Evolutionary conservation across 495 filamentous ascomycete species (phyloP).

Genomic region (Penicillium dipodomyicola): DNA sequence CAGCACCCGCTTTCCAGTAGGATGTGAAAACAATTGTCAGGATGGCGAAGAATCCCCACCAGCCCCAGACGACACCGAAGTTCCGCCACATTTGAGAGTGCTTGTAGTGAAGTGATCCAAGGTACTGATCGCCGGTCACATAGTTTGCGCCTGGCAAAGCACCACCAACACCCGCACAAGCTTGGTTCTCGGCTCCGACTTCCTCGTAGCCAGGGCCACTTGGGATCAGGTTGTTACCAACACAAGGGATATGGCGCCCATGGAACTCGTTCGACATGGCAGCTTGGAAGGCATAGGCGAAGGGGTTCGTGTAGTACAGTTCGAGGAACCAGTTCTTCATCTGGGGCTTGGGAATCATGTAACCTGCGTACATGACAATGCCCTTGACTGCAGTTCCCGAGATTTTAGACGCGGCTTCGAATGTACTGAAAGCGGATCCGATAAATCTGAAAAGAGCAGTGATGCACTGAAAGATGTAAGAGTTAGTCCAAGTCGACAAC

Average conservation of each 20-base stretch:
- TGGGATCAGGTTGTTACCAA: slow-evolving; percentile 46
- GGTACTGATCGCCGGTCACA: slow-evolving; percentile 48
- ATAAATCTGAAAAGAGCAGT: slow-evolving; percentile 51
- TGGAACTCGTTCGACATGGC: slow-evolving; percentile 66
- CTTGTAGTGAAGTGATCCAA: slow-evolving; percentile 48
- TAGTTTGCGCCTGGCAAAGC: slow-evolving; percentile 41
- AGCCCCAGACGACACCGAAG: slow-evolving; percentile 44
- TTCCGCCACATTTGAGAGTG: slow-evolving; percentile 45
- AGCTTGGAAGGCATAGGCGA: slow-evolving; percentile 69
- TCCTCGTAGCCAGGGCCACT: slow-evolving; percentile 31
- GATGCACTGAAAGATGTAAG: slow-evolving; percentile 26
- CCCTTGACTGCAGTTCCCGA: slow-evolving; percentile 40
- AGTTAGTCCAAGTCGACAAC: slow-evolving; percentile 5
- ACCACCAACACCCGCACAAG: slow-evolving; percentile 54
- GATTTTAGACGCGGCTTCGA: slow-evolving; percentile 52
- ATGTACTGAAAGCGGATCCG: slow-evolving; percentile 46
- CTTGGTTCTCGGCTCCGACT: slow-evolving; percentile 27
- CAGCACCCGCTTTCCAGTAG: slow-evolving; percentile 32
- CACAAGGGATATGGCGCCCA: slow-evolving; percentile 46
- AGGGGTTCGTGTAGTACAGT: slow-evolving; percentile 67
- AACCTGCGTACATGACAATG: slow-evolving; percentile 55
- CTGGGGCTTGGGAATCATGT: slow-evolving; percentile 60
- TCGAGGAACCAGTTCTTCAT: slow-evolving; percentile 77
- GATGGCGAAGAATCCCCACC: slow-evolving; percentile 39
- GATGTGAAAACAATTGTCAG: slow-evolving; percentile 35